Conservation (phyloP, 2,329 filamentous ascomycete species). For the Zopfia rhizophila region DNA sequence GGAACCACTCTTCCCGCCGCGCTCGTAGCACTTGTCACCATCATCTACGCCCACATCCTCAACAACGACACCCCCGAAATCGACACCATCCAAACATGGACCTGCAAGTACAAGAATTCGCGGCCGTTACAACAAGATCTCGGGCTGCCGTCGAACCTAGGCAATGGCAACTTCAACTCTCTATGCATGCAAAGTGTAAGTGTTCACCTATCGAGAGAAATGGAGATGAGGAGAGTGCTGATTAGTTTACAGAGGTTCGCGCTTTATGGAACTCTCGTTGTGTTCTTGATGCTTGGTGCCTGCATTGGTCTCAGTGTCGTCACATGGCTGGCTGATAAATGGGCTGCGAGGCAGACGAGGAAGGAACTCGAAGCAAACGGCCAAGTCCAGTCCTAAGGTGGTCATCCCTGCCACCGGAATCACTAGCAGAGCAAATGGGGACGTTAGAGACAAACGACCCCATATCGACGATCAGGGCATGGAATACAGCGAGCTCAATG, state of each 20-base stretch:
- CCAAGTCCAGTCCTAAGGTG: too few relatives aligned
- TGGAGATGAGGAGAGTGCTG: slow-evolving; percentile 2
- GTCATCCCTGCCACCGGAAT: too few relatives aligned
- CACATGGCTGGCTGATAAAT: slow-evolving; percentile 51
- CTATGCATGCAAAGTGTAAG: slow-evolving; percentile 56
- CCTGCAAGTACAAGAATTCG: slow-evolving; percentile 49
- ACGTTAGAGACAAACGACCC: too few relatives aligned
- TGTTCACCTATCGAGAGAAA: slow-evolving; percentile 2
- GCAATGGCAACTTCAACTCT: slow-evolving; percentile 48
- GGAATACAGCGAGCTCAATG: too few relatives aligned
- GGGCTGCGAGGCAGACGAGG: slow-evolving; percentile 40
- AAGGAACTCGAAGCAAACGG: slow-evolving; percentile 50
- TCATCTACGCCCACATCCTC: slow-evolving; percentile 53
- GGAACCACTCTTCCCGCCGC: slow-evolving; percentile 48
- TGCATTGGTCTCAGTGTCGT: slow-evolving; percentile 46
- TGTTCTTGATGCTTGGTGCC: slow-evolving; percentile 52
- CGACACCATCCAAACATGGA: slow-evolving; percentile 54
- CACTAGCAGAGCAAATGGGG: too few relatives aligned
- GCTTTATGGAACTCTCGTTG: slow-evolving; percentile 54
- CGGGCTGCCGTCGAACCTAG: slow-evolving; percentile 37
- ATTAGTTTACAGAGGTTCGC: slow-evolving; percentile 52
- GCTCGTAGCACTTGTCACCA: slow-evolving; percentile 52
- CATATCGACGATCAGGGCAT: too few relatives aligned
- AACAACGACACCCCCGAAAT: slow-evolving; percentile 45
- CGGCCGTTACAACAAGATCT: slow-evolving; percentile 34